A percentile compares a stretch with the other conserved stretches of the same genome.
Evolutionary conservation across 176 grass and related monocot genomes (phyloP).

Genomic region (Triticum urartu): DNA sequence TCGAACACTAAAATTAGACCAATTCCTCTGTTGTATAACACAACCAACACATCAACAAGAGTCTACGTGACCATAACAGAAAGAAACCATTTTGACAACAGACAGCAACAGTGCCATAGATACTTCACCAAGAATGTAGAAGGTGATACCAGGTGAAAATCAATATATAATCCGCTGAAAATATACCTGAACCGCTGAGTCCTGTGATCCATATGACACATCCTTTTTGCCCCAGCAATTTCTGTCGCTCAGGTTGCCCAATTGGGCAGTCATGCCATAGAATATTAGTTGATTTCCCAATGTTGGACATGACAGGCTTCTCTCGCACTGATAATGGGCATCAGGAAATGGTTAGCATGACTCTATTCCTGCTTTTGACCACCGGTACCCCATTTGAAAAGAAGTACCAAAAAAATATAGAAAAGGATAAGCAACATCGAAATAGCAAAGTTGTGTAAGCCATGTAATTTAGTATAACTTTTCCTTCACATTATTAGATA

Average conservation of each 20-base stretch:
- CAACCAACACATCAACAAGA: conserved; percentile 3
- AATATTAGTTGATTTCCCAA: conserved; percentile 83
- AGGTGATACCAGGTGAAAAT: neutral
- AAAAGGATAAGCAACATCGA: neutral
- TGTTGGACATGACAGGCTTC: conserved; percentile 54
- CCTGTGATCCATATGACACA: conserved; percentile 95
- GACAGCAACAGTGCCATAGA: neutral
- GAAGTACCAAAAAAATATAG: neutral
- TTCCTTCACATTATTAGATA: neutral
- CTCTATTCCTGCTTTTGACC: neutral
- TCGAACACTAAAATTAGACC: neutral
- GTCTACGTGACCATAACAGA: neutral
- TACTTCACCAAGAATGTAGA: conserved; percentile 9
- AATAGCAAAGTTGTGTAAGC: neutral
- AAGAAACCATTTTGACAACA: neutral
- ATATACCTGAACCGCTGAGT: conserved; percentile 81
- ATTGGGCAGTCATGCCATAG: conserved; percentile 79
- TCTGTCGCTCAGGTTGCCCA: conserved; percentile 53
- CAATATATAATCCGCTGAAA: neutral
- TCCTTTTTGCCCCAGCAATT: conserved; percentile 74
- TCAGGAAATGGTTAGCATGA: conserved; percentile 22
- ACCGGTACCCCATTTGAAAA: conserved; percentile 3
- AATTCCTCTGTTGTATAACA: conserved; percentile 19
- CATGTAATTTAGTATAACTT: neutral
- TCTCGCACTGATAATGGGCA: conserved; percentile 42